A percentile compares a stretch with the other conserved stretches of the same genome.
These are phyloP conservation scores for Chaetomidium leptoderma DNA, from an alignment of 495 filamentous ascomycete genomes.

Conservation along the genomic window DNA sequence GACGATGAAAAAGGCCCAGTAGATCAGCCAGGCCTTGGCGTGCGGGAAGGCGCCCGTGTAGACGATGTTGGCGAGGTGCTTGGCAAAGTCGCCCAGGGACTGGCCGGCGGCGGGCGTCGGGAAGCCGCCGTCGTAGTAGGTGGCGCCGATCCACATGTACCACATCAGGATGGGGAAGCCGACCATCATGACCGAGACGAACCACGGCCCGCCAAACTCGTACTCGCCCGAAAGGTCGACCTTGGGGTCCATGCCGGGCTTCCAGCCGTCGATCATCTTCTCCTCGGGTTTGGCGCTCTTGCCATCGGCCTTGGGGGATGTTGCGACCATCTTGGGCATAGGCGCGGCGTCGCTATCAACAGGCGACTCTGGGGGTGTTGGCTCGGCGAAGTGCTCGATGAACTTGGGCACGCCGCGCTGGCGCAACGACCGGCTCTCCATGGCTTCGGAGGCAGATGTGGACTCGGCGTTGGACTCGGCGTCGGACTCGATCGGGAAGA, in stretches of 20 bases:
- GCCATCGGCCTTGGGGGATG: constrained; percentile 24
- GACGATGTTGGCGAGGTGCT: constrained; percentile 62
- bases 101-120: constrained; percentile 64
- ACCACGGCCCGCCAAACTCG: constrained; percentile 83
- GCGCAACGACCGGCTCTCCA: constrained; percentile 27
- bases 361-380: constrained; percentile 25
- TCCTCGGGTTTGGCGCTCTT: constrained; percentile 32
- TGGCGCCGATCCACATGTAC: constrained; percentile 97
- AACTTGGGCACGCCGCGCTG: constrained; percentile 42
- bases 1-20: constrained; percentile 86
- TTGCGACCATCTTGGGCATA: constrained; percentile 15
- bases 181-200: constrained; percentile 79
- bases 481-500: constrained; percentile 40
- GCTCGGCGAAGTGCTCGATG: constrained; percentile 43
- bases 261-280: constrained; percentile 61
- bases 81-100: constrained; percentile 60
- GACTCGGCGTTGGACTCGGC: constrained; percentile 39
- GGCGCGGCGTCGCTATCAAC: constrained; percentile 28
- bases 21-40: constrained; percentile 78
- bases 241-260: constrained; percentile 65
- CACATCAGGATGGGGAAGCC: constrained; percentile 92
- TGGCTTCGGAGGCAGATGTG: constrained; percentile 39
- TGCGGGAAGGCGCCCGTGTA: constrained; percentile 79
- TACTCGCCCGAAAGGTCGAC: constrained; percentile 75
- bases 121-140: constrained; percentile 80